Evolutionary conservation across 768 basidiomycete genomes (phyloP).

Genomic region (Psilocybe sp.): DNA sequence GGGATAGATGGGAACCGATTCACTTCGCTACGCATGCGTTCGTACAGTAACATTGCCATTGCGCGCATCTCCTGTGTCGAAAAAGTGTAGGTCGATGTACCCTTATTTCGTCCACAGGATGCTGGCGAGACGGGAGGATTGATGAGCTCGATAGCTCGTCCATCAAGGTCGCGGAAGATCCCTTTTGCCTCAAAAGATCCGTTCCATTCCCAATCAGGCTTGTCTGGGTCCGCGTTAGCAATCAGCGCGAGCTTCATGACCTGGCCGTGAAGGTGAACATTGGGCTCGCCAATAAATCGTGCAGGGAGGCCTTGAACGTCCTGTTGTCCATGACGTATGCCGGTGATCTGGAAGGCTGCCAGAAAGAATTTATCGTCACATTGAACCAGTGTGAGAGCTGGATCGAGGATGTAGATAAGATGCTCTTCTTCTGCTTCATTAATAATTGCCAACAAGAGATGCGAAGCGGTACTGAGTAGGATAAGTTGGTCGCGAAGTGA

Average conservation of each 20-base stretch:
- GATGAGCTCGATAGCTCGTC: not conserved
- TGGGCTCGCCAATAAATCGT: slow-evolving; percentile 3
- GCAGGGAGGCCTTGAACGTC: slow-evolving; percentile 1
- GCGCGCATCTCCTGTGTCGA: not conserved
- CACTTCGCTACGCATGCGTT: not conserved
- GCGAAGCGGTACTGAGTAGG: slow-evolving; percentile 23
- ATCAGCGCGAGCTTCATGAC: slow-evolving; percentile 7
- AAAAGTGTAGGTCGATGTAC: slow-evolving; percentile 1
- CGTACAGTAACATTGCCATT: not conserved
- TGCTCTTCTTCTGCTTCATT: no score
- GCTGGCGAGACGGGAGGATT: not conserved
- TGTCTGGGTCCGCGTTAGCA: no score
- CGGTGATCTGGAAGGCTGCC: slow-evolving; percentile 8
- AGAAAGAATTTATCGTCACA: slow-evolving; percentile 8
- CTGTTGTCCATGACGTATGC: not conserved
- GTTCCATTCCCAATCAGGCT: not conserved
- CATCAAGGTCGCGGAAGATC: not conserved
- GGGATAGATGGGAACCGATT: not conserved
- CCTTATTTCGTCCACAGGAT: not conserved
- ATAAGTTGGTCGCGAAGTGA: slow-evolving; percentile 24
- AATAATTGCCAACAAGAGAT: slow-evolving; percentile 17
- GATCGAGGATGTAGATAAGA: slow-evolving; percentile 6
- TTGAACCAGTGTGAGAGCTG: slow-evolving; percentile 6
- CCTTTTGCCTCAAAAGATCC: not conserved
- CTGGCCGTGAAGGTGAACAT: slow-evolving; percentile 6